A percentile compares a stretch with the other conserved stretches of the same genome.
Conservation (phyloP, 208 protist species). For the Trypanosoma cruzi region DNA sequence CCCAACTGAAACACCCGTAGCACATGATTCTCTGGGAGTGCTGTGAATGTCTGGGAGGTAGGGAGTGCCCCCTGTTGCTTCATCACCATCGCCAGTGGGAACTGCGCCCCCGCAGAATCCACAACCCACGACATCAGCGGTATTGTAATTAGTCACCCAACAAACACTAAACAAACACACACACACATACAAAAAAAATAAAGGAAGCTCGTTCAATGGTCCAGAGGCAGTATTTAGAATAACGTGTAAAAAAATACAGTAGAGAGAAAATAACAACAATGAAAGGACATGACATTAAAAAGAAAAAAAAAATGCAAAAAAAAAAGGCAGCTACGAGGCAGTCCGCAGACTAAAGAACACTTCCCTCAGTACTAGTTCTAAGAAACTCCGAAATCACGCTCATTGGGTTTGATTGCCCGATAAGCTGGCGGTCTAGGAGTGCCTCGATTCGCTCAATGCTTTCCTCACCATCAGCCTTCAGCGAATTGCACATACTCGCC, state of each 20-base stretch:
- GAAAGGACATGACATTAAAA: neutral
- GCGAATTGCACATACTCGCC: constrained; percentile 26
- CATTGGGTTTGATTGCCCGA: constrained; percentile 25
- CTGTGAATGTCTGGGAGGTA: constrained; percentile 65
- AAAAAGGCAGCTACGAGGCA: neutral
- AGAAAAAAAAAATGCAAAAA: constrained; percentile 13
- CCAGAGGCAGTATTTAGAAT: neutral
- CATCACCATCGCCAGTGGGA: constrained; percentile 68
- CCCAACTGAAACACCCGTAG: constrained; percentile 85
- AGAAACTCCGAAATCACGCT: constrained; percentile 22
- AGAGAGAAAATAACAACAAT: neutral
- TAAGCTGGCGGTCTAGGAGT: constrained; percentile 23
- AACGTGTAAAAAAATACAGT: neutral
- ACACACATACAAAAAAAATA: constrained; percentile 17
- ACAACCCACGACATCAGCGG: constrained; percentile 65
- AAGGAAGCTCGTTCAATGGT: neutral
- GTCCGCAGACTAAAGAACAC: constrained; percentile 13
- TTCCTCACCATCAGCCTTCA: constrained; percentile 27
- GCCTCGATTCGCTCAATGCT: constrained; percentile 18
- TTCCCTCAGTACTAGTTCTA: constrained; percentile 1
- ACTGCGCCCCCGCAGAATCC: constrained; percentile 66
- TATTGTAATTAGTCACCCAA: too few species aligned
- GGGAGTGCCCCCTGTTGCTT: constrained; percentile 83
- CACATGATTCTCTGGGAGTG: constrained; percentile 74
- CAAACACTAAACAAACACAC: too few species aligned